A percentile compares a stretch with the other conserved stretches of the same genome.
Conservation (phyloP, 768 basidiomycete genomes). For the Ramaria rubella region DNA sequence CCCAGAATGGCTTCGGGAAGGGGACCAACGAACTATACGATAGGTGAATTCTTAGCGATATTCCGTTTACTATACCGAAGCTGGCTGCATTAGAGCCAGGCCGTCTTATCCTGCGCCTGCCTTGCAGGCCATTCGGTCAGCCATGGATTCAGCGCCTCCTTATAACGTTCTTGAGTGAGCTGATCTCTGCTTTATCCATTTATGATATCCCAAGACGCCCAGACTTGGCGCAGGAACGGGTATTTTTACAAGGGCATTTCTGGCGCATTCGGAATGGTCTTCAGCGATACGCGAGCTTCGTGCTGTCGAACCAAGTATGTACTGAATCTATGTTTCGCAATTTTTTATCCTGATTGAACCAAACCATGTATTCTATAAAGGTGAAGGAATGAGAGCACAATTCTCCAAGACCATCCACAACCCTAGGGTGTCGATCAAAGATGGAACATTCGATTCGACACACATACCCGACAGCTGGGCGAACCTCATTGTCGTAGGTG, state of each 20-base stretch:
- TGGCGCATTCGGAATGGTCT: slow-evolving; percentile 55
- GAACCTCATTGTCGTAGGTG: slow-evolving; percentile 67
- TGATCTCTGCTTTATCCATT: slow-evolving; percentile 10
- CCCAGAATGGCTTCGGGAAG: slow-evolving; percentile 64
- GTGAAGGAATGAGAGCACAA: slow-evolving; percentile 73
- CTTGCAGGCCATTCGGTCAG: slow-evolving; percentile 51
- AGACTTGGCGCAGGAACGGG: slow-evolving; percentile 85
- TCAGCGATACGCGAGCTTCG: slow-evolving; percentile 44
- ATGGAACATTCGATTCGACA: slow-evolving; percentile 68
- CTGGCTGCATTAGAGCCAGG: slow-evolving; percentile 44
- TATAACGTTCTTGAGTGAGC: slow-evolving; percentile 69
- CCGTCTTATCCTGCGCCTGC: slow-evolving; percentile 74
- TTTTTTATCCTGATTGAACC: not conserved
- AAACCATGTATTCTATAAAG: not conserved
- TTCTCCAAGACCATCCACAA: slow-evolving; percentile 56
- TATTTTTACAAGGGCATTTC: slow-evolving; percentile 77
- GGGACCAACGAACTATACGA: slow-evolving; percentile 86
- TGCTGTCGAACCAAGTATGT: slow-evolving; percentile 67
- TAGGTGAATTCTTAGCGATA: slow-evolving; percentile 34
- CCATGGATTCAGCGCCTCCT: slow-evolving; percentile 32
- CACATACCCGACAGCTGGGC: slow-evolving; percentile 62
- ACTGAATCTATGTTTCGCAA: not conserved
- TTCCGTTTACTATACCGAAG: not conserved
- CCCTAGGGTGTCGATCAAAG: slow-evolving; percentile 41
- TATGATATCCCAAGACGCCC: slow-evolving; percentile 14